Conservation (phyloP, 305 asterid genomes). For the Fraxinus baroniana region DNA sequence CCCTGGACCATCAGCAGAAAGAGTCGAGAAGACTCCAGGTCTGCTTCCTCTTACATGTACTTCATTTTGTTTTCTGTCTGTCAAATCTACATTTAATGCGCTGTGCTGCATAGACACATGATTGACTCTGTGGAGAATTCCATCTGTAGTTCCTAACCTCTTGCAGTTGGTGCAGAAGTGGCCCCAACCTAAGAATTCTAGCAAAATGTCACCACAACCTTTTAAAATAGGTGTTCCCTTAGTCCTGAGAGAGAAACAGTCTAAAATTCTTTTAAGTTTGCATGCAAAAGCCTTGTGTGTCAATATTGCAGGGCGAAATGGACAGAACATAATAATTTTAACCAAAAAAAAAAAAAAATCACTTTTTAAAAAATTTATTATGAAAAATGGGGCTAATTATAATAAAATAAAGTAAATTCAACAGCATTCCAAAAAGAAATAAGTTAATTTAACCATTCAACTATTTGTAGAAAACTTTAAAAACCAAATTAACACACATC, state of each 20-base stretch:
- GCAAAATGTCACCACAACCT: not conserved
- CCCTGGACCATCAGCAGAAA: slow-evolving; percentile 59
- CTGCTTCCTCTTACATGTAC: slow-evolving; percentile 19
- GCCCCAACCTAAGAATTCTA: not conserved
- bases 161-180: not conserved
- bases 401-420: not conserved
- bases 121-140: not conserved
- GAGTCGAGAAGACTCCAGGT: slow-evolving; percentile 72
- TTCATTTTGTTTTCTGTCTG: not conserved
- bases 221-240: not conserved
- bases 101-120: not conserved
- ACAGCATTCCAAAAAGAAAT: not conserved
- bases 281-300: not conserved
- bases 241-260: not conserved
- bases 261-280: not conserved
- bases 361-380: too few species aligned
- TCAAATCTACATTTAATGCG: not conserved
- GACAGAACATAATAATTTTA: not conserved
- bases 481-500: not conserved
- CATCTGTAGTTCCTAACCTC: not conserved
- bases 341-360: not conserved
- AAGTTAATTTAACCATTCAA: not conserved
- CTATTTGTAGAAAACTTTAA: not conserved
- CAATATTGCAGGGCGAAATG: not conserved
- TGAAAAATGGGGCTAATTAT: too few species aligned